Evolutionary conservation across 495 filamentous ascomycete species (phyloP).

Genomic region (Penicillium pulvis): DNA sequence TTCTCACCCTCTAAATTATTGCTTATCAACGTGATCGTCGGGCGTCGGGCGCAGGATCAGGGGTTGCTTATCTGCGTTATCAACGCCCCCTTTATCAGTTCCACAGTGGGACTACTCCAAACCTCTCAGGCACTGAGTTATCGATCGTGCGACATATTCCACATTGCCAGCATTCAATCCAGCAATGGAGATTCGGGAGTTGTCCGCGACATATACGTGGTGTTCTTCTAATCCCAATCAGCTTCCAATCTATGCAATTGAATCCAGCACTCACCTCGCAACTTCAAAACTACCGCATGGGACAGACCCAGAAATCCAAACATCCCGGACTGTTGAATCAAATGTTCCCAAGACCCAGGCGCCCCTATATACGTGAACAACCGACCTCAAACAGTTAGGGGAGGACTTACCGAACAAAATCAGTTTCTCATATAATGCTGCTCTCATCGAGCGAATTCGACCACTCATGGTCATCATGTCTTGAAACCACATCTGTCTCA

Average conservation of each 20-base stretch:
- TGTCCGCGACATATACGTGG: slow-evolving; percentile 42
- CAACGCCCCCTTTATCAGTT: neutral
- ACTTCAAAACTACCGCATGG: slow-evolving; percentile 23
- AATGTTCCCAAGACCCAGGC: slow-evolving; percentile 39
- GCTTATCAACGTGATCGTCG: neutral
- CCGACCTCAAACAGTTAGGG: too few species aligned
- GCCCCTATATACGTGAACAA: slow-evolving; percentile 19
- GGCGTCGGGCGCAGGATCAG: neutral
- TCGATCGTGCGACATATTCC: slow-evolving; percentile 38
- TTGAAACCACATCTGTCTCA: slow-evolving; percentile 39
- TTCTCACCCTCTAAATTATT: neutral
- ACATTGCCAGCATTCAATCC: slow-evolving; percentile 47
- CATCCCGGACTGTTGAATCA: slow-evolving; percentile 43
- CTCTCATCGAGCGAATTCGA: slow-evolving; percentile 39
- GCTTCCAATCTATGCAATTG: slow-evolving; percentile 1
- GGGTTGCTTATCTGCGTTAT: neutral
- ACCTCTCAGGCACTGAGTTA: slow-evolving; percentile 10
- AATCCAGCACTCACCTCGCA: slow-evolving; percentile 29
- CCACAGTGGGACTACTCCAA: slow-evolving; percentile 3
- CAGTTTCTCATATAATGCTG: slow-evolving; percentile 29
- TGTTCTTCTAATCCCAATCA: slow-evolving; percentile 30
- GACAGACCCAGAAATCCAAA: slow-evolving; percentile 42
- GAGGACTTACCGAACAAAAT: slow-evolving; percentile 16
- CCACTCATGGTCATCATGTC: slow-evolving; percentile 44
- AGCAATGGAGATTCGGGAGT: slow-evolving; percentile 39